phyloP scores from a whole-genome alignment of 2,329 filamentous ascomycete species.

The Akanthomyces uredinophilus region DNA sequence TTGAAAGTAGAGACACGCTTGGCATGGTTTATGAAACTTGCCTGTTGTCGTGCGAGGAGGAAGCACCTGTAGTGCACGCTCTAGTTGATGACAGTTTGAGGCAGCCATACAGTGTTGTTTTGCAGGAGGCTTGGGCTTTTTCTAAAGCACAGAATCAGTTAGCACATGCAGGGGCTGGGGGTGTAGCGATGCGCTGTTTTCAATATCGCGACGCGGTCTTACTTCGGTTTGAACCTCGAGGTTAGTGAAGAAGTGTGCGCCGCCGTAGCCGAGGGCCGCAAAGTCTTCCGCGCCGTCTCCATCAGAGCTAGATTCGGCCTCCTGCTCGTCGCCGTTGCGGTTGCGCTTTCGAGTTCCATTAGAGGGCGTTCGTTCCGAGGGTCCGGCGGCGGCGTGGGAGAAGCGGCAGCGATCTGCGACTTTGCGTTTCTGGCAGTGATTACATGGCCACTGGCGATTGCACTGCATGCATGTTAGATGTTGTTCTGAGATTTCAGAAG shows the following conservation, averaged over 20 bases:
- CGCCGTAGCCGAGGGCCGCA: conserved; percentile 32
- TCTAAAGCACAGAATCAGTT: conserved; percentile 13
- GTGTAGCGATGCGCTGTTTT: neutral
- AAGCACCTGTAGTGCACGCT: conserved; percentile 28
- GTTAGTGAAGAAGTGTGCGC: conserved; percentile 28
- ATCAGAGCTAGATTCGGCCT: conserved; percentile 19
- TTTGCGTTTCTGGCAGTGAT: conserved; percentile 36
- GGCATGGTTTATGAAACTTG: conserved; percentile 17
- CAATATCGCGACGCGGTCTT: neutral
- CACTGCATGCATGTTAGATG: conserved; percentile 26
- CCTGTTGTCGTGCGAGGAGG: conserved; percentile 32
- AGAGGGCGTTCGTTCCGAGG: conserved; percentile 20
- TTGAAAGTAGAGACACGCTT: neutral
- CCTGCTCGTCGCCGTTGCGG: conserved; percentile 13
- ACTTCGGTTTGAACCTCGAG: conserved; percentile 25
- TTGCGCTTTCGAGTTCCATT: conserved; percentile 11
- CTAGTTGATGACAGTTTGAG: conserved; percentile 25
- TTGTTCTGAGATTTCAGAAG: neutral
- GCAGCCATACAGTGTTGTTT: conserved; percentile 19
- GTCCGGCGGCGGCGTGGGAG: conserved; percentile 19
- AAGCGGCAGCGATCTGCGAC: conserved; percentile 34
- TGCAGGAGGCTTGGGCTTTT: conserved; percentile 17
- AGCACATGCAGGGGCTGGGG: neutral
- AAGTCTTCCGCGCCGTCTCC: conserved; percentile 26
- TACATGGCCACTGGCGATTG: conserved; percentile 36